A percentile compares a stretch with the other conserved stretches of the same genome.
phyloP scores from a whole-genome alignment of 345 rosid genomes.

The Triadica sebifera region DNA sequence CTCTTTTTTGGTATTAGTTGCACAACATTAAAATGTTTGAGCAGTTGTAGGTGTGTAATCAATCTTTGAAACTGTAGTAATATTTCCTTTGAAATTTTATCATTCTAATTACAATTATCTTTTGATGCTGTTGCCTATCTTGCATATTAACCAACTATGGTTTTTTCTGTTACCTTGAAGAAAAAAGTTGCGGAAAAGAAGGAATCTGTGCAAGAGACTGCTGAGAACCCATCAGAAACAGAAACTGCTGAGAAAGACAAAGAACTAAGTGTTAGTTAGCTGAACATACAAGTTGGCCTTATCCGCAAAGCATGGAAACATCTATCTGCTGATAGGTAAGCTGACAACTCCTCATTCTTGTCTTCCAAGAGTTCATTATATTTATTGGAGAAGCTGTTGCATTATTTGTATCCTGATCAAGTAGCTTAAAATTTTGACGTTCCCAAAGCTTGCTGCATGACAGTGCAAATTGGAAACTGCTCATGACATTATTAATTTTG shows the following conservation, averaged over 20 bases:
- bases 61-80: neutral
- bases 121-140: neutral
- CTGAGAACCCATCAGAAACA: constrained; percentile 53
- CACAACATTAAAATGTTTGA: neutral
- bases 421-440: constrained; percentile 3
- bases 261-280: constrained; percentile 84
- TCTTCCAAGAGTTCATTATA: neutral
- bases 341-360: constrained; percentile 22
- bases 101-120: too few species aligned
- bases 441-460: neutral
- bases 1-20: neutral
- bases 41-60: neutral
- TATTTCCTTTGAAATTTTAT: too few species aligned
- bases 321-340: constrained; percentile 96
- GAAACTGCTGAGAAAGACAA: constrained; percentile 61
- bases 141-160: neutral
- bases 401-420: neutral
- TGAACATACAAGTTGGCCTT: constrained; percentile 83
- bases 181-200: constrained; percentile 47
- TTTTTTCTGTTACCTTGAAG: constrained; percentile 32
- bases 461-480: too few species aligned
- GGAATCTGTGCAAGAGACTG: constrained; percentile 59
- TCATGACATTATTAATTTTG: constrained; percentile 5
- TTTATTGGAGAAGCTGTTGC: neutral
- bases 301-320: constrained; percentile 93